Evolutionary conservation across 2,329 filamentous ascomycete genomes (phyloP).

Genomic region (Epichloe sp.): DNA sequence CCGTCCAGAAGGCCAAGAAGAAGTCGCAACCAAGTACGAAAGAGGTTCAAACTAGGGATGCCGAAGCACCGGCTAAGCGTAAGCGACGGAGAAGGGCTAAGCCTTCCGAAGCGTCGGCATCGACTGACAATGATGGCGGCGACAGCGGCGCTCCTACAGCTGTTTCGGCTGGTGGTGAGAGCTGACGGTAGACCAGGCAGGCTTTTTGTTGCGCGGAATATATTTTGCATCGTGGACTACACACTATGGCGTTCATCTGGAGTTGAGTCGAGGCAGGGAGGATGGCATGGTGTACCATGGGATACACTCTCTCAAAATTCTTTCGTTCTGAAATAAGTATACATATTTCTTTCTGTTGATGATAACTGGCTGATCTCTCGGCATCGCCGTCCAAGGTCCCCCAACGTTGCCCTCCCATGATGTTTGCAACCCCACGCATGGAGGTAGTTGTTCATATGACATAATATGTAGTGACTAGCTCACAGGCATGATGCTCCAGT

Average conservation of each 20-base stretch:
- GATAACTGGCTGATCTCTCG: neutral
- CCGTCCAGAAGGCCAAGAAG: constrained; percentile 57
- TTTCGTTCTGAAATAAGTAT: neutral
- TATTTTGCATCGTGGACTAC: neutral
- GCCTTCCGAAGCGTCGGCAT: constrained; percentile 1
- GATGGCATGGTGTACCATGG: too few relatives aligned
- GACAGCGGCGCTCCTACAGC: constrained; percentile 5
- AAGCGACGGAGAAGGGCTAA: constrained; percentile 21
- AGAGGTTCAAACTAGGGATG: constrained; percentile 13
- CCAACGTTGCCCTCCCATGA: too few relatives aligned
- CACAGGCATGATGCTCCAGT: too few relatives aligned
- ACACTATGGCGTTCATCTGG: neutral
- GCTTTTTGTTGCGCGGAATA: neutral
- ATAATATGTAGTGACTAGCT: too few relatives aligned
- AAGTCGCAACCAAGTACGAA: constrained; percentile 14
- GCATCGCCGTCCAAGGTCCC: too few relatives aligned
- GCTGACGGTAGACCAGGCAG: neutral
- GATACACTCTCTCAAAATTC: neutral
- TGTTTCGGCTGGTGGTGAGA: neutral
- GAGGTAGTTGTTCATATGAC: too few relatives aligned
- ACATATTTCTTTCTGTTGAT: neutral
- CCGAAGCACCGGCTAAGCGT: constrained; percentile 17
- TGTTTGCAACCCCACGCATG: too few relatives aligned
- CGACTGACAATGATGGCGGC: constrained; percentile 5
- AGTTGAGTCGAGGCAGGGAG: neutral